Evolutionary conservation across 2,329 filamentous ascomycete species (phyloP).

Genomic region (Chaetomium globosum): DNA sequence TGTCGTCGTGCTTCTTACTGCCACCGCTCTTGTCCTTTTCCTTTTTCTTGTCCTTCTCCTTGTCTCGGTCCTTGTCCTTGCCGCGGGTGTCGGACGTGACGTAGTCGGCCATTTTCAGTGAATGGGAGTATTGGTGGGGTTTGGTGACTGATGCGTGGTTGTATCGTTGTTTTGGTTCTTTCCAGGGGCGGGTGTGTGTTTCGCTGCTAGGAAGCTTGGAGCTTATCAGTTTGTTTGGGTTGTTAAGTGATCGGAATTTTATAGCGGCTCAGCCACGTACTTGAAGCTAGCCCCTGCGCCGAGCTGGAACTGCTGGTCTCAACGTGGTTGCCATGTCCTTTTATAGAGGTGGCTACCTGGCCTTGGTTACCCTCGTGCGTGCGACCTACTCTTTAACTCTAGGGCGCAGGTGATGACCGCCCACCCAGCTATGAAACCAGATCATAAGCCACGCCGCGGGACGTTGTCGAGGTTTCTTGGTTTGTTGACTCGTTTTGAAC

Average conservation of each 20-base stretch:
- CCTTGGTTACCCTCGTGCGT: too few relatives aligned
- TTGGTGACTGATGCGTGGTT: too few relatives aligned
- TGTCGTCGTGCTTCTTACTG: not conserved
- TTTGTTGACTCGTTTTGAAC: not conserved
- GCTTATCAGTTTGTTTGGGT: not conserved
- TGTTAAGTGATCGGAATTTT: not conserved
- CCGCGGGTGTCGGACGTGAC: not conserved
- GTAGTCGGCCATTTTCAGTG: not conserved
- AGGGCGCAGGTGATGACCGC: not conserved
- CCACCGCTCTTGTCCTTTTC: not conserved
- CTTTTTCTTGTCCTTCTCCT: not conserved
- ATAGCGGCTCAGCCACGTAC: not conserved
- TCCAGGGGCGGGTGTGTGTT: not conserved
- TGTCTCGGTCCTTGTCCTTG: not conserved
- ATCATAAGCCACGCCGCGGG: not conserved
- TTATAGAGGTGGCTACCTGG: too few relatives aligned
- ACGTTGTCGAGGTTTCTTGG: not conserved
- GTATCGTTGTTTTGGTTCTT: not conserved
- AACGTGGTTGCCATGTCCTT: not conserved
- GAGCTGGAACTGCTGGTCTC: not conserved
- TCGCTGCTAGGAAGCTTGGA: not conserved
- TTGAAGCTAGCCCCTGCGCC: not conserved
- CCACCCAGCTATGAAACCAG: not conserved
- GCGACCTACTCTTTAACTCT: not conserved
- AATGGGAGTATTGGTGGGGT: not conserved